phyloP scores from a whole-genome alignment of 345 rosid species.

The Clausena lansium region DNA sequence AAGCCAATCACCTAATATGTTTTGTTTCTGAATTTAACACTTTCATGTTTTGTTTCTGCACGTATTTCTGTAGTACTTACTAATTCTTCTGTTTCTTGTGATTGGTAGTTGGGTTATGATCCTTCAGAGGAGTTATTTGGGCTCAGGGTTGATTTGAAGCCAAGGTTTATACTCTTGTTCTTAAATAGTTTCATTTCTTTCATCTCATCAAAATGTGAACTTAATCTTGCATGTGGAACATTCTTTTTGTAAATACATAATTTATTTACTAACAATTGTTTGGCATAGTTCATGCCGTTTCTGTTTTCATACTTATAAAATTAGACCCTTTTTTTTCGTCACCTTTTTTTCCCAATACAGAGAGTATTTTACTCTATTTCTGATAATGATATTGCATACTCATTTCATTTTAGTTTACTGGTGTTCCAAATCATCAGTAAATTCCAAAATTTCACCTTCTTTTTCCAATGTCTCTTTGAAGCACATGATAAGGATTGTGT shows the following conservation, averaged over 20 bases:
- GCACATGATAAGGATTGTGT: neutral
- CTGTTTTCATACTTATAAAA: neutral
- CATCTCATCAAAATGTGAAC: neutral
- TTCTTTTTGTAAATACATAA: neutral
- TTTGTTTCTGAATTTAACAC: constrained; percentile 4
- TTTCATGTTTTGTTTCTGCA: neutral
- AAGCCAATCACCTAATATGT: neutral
- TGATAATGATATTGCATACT: neutral
- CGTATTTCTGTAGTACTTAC: neutral
- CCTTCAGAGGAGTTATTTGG: constrained; percentile 77
- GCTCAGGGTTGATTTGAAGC: constrained; percentile 55
- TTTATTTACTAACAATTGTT: neutral
- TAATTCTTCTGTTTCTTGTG: constrained; percentile 11
- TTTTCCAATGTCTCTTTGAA: neutral
- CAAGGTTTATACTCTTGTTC: constrained; percentile 38
- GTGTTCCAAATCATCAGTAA: neutral
- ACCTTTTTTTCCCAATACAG: neutral
- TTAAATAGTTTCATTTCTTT: neutral
- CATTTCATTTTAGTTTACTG: neutral
- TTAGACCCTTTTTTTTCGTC: neutral
- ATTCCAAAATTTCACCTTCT: neutral
- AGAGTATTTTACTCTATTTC: neutral
- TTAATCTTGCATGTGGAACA: neutral
- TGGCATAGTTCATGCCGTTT: neutral
- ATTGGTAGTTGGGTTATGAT: constrained; percentile 63